A percentile compares a stretch with the other conserved stretches of the same genome.
These are phyloP conservation scores for Geosmithia morbida DNA, from an alignment of 2,329 filamentous ascomycete species.

Conservation along the genomic window DNA sequence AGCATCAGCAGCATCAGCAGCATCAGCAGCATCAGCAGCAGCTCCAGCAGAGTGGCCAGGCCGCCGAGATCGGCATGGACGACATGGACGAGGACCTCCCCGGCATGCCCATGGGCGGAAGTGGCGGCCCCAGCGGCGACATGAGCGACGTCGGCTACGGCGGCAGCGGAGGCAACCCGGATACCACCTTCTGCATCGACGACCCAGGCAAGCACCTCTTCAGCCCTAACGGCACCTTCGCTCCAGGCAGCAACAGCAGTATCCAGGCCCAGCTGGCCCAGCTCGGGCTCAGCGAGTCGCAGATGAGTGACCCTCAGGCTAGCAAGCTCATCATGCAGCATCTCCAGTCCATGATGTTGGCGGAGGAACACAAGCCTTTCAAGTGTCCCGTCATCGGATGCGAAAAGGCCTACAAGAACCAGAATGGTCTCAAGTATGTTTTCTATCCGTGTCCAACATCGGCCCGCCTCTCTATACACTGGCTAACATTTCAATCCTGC, in stretches of 20 bases:
- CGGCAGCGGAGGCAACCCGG: constrained; percentile 26
- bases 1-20: constrained; percentile 21
- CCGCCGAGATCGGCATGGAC: constrained; percentile 25
- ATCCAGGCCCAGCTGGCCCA: constrained; percentile 56
- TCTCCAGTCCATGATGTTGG: constrained; percentile 47
- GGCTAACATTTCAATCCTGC: constrained; percentile 11
- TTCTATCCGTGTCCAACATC: not conserved
- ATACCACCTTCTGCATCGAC: constrained; percentile 55
- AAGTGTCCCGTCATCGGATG: constrained; percentile 96
- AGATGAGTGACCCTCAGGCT: constrained; percentile 61
- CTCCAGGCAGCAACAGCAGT: constrained; percentile 41
- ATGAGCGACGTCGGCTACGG: constrained; percentile 35
- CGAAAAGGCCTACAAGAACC: constrained; percentile 99
- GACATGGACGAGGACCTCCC: constrained; percentile 65
- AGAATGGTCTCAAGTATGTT: constrained; percentile 87
- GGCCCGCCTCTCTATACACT: constrained; percentile 1
- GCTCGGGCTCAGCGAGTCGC: constrained; percentile 60
- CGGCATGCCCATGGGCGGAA: constrained; percentile 43
- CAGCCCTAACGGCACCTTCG: constrained; percentile 65
- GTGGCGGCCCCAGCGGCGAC: constrained; percentile 4
- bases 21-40: constrained; percentile 20
- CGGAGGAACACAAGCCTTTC: constrained; percentile 94
- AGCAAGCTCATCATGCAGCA: constrained; percentile 43
- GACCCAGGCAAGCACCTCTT: constrained; percentile 90
- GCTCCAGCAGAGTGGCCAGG: constrained; percentile 14